phyloP scores from a whole-genome alignment of 2,329 filamentous ascomycete genomes.

The Xylaria polymorpha region DNA sequence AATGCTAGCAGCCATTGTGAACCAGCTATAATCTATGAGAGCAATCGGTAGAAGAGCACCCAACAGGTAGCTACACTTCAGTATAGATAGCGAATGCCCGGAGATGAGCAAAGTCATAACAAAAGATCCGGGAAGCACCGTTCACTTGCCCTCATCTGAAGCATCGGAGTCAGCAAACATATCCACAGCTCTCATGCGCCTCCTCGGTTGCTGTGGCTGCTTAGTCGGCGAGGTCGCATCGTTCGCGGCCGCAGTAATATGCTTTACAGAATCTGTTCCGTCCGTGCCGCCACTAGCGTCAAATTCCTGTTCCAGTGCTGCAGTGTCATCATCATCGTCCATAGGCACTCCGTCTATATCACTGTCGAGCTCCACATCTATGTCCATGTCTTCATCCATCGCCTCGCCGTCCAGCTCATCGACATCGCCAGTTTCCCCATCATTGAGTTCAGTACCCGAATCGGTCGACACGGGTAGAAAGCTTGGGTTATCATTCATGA shows the following conservation, averaged over 20 bases:
- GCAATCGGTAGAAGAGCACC: neutral
- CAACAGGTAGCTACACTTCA: neutral
- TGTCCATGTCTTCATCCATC: constrained; percentile 59
- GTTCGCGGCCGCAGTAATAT: constrained; percentile 45
- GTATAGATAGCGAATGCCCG: neutral
- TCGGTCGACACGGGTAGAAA: constrained; percentile 45
- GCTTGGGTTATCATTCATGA: constrained; percentile 42
- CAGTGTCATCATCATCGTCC: constrained; percentile 53
- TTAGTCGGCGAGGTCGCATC: constrained; percentile 39
- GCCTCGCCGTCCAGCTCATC: constrained; percentile 59
- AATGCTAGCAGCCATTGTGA: neutral
- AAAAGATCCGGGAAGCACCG: neutral
- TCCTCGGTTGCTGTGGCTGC: constrained; percentile 56
- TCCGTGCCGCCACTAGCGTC: constrained; percentile 36
- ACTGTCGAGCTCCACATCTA: constrained; percentile 62
- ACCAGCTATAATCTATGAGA: neutral
- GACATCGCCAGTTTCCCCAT: constrained; percentile 55
- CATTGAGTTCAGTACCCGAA: constrained; percentile 47
- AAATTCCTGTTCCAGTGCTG: constrained; percentile 51
- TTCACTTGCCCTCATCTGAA: constrained; percentile 52
- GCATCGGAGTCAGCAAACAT: constrained; percentile 86
- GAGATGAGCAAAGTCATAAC: neutral
- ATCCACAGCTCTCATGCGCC: constrained; percentile 80
- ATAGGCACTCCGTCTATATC: constrained; percentile 60
- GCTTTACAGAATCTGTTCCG: constrained; percentile 41